A percentile compares a stretch with the other conserved stretches of the same genome.
Evolutionary conservation across 345 rosid genomes (phyloP).

Genomic region (Anacardium occidentale): DNA sequence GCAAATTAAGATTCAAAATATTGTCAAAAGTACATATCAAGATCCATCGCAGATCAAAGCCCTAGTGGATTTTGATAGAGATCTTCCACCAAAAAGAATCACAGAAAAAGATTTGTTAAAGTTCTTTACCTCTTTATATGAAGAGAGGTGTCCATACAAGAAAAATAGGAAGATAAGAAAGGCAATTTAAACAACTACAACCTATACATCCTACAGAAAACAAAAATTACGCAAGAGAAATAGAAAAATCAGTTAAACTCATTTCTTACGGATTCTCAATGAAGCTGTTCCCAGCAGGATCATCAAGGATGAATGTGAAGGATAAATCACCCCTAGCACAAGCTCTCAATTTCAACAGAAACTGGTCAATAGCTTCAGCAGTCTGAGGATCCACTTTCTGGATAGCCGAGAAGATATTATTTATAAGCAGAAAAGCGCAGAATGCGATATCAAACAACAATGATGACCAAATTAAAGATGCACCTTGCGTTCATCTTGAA

Average conservation of each 20-base stretch:
- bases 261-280: conserved; percentile 85
- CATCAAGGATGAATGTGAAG: conserved; percentile 80
- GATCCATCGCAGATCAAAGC: neutral
- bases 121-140: neutral
- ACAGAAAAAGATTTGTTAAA: neutral
- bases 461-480: conserved; percentile 7
- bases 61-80: neutral
- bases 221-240: neutral
- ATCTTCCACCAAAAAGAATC: neutral
- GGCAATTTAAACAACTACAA: neutral
- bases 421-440: conserved; percentile 1
- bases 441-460: neutral
- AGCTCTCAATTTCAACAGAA: conserved; percentile 73
- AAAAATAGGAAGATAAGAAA: neutral
- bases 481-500: conserved; percentile 93
- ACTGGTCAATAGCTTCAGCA: conserved; percentile 86
- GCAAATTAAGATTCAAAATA: neutral
- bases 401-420: conserved; percentile 15
- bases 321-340: conserved; percentile 64
- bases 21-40: neutral
- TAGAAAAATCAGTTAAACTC: neutral
- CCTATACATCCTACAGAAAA: neutral
- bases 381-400: conserved; percentile 88
- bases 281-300: conserved; percentile 96
- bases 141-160: neutral